These are phyloP conservation scores for Candida corydali DNA, from an alignment of 805 yeast species.

Conservation along the genomic window DNA sequence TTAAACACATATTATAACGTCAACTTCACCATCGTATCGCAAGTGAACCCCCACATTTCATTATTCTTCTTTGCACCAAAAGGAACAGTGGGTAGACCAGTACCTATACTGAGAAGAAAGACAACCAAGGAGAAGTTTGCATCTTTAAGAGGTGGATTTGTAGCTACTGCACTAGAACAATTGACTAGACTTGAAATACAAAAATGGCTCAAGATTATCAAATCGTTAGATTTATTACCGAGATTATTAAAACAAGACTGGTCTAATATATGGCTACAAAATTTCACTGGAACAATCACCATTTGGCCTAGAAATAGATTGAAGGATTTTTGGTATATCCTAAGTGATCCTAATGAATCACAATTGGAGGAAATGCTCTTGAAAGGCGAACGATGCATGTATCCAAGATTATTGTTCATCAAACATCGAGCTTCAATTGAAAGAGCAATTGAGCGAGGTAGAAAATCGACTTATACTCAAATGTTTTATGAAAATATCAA, in stretches of 20 bases:
- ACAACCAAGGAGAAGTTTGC: constrained; percentile 31
- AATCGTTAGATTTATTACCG: constrained; percentile 64
- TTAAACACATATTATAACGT: constrained; percentile 73
- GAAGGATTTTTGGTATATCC: constrained; percentile 56
- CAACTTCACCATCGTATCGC: constrained; percentile 72
- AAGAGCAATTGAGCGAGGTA: constrained; percentile 54
- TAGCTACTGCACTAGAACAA: constrained; percentile 69
- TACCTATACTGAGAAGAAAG: constrained; percentile 47
- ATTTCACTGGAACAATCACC: constrained; percentile 71
- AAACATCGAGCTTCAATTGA: constrained; percentile 64
- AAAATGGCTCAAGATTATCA: constrained; percentile 71
- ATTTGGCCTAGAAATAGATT: constrained; percentile 66
- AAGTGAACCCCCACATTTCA: constrained; percentile 78
- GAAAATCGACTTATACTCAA: constrained; percentile 19
- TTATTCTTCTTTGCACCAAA: constrained; percentile 73
- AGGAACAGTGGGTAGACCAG: constrained; percentile 80
- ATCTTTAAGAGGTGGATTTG: constrained; percentile 67
- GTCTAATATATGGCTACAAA: constrained; percentile 73
- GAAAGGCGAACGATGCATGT: constrained; percentile 63
- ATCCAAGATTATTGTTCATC: constrained; percentile 62
- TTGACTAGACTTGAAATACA: constrained; percentile 66
- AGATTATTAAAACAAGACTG: constrained; percentile 70
- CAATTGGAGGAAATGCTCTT: constrained; percentile 50
- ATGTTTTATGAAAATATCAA: constrained; percentile 3
- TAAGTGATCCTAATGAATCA: constrained; percentile 64